These are phyloP conservation scores for Physaria fendleri DNA, from an alignment of 345 rosid species.

Conservation along the genomic window DNA sequence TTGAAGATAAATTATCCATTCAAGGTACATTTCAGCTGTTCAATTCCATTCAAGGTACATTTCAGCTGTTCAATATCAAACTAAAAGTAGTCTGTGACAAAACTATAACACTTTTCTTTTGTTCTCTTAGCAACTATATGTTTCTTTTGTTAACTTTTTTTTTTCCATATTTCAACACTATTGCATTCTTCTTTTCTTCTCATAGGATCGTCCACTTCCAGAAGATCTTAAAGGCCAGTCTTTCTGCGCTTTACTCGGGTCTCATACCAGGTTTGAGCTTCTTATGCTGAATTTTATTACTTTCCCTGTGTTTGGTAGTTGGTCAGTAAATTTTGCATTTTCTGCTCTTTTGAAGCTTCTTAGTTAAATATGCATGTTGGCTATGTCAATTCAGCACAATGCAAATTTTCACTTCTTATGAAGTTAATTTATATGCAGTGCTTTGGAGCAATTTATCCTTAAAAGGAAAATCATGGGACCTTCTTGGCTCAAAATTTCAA, in stretches of 20 bases:
- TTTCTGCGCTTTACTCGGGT: constrained; percentile 75
- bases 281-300: constrained; percentile 15
- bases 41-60: constrained; percentile 69
- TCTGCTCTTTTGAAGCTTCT: constrained; percentile 3
- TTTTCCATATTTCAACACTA: neutral
- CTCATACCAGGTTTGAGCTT: constrained; percentile 64
- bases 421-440: constrained; percentile 48
- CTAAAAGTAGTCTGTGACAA: neutral
- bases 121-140: no score
- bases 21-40: constrained; percentile 47
- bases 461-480: constrained; percentile 92
- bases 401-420: neutral
- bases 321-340: constrained; percentile 11
- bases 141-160: neutral
- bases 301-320: constrained; percentile 13
- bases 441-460: constrained; percentile 88
- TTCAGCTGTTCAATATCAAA: neutral
- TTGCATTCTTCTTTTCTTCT: constrained; percentile 1
- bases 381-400: neutral
- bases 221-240: constrained; percentile 77
- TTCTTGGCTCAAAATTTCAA: constrained; percentile 81
- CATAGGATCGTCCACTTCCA: constrained; percentile 87
- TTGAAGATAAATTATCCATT: constrained; percentile 86
- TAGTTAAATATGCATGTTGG: neutral
- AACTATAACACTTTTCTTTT: no score